Base-by-base conservation (phyloP, 148 eudicot genomes). In the Silene conica region DNA sequence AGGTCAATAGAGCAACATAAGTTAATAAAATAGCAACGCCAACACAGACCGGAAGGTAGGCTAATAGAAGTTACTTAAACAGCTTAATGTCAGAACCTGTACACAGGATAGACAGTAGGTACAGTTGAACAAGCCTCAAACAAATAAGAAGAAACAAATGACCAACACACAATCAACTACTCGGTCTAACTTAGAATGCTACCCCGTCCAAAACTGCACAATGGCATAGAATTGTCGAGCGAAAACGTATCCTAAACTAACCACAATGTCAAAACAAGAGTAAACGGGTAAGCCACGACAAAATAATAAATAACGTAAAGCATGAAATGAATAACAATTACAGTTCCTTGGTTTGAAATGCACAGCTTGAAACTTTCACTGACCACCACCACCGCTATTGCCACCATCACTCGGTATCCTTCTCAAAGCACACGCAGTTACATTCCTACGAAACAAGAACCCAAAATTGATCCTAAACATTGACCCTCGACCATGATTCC, bases 401-500 rank as follows among this genome's bases (percentile, higher is more conserved):
- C 76, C 81, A 70, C 81, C 82, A 71, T 82, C 80, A 79, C 64
- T 71, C 8, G 89, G 78, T 86, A 85, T 85, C 50, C 82, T 80
- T 74, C 90, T 84, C 79, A 86, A 74, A 64, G 93, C 83, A 67
- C 89, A 82, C 8, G 87, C 75, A 41, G 75, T 87, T 25, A 87
- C 78, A 67, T 79, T 80, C 77, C 84, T 83, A 63, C 87, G 87
- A 70, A 85, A 81, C 38, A 88, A 79, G 80, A 81, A 63, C 71
- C 89, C 85, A 74, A 92, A 78, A 81, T 82, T 89, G 12, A 86
- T 50, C 80, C 81, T 88, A 56, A 83, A 84, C 28, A 74, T 63
- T 0, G 89, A 83, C 5, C 71, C 61, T 10, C 89, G 82, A 14
- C 78, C 83, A 77, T 68, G 80, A 71, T 82, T 77, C 73, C 86